phyloP scores from a whole-genome alignment of 2,329 filamentous ascomycete genomes.

The Bipolaris zeicola region DNA sequence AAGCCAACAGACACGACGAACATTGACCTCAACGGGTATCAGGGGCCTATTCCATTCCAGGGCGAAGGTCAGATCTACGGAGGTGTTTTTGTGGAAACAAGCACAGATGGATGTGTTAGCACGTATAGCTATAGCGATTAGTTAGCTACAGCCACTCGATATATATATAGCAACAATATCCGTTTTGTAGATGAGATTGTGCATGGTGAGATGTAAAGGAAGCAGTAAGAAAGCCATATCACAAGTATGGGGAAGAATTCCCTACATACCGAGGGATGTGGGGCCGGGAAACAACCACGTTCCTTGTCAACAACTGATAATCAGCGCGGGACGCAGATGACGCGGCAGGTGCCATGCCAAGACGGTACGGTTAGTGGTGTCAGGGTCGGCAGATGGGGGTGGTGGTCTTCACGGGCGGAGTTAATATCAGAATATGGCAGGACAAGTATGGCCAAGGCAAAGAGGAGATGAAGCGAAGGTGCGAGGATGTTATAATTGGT shows the following conservation, averaged over 20 bases:
- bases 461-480: neutral
- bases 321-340: neutral
- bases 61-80: slow-evolving; percentile 40
- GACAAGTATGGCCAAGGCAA: neutral
- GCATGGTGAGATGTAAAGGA: neutral
- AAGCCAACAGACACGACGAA: slow-evolving; percentile 38
- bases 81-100: slow-evolving; percentile 40
- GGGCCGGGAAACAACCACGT: neutral
- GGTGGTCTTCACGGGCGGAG: neutral
- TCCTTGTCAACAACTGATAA: neutral
- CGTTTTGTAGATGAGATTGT: neutral
- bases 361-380: neutral
- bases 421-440: neutral
- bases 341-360: neutral
- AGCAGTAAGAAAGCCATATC: neutral
- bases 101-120: slow-evolving; percentile 28
- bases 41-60: slow-evolving; percentile 22
- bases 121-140: neutral
- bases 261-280: neutral
- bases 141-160: neutral
- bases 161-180: neutral
- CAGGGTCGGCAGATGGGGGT: neutral
- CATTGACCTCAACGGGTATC: slow-evolving; percentile 35
- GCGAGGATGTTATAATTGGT: neutral
- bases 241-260: neutral